Conservation (phyloP, 495 filamentous ascomycete genomes). For the Glutinoglossum americanum region DNA sequence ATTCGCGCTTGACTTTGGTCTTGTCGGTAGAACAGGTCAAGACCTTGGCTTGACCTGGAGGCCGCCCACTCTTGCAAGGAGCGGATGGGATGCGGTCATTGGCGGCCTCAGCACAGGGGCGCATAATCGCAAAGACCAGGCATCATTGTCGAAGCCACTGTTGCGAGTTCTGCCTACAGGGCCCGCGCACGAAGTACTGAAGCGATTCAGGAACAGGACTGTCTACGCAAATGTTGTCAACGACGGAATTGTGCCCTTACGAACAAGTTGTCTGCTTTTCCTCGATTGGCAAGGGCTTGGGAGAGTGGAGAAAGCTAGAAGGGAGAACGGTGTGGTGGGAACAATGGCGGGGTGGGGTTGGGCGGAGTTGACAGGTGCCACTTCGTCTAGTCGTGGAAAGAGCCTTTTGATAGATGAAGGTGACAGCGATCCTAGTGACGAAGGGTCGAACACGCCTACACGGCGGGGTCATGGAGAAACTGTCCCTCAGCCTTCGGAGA, state of each 20-base stretch:
- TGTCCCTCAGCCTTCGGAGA: constrained; percentile 4
- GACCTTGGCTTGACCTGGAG: constrained; percentile 90
- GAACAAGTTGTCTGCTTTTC: constrained; percentile 91
- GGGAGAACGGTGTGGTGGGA: constrained; percentile 79
- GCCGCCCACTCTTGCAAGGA: constrained; percentile 59
- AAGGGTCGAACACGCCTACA: constrained; percentile 6
- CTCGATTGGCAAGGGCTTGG: constrained; percentile 90
- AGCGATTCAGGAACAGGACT: constrained; percentile 76
- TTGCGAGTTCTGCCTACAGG: constrained; percentile 81
- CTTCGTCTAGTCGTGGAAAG: constrained; percentile 17
- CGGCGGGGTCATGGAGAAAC: background rate
- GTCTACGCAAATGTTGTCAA: constrained; percentile 97
- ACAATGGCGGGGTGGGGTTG: constrained; percentile 87
- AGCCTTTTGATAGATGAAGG: constrained; percentile 11
- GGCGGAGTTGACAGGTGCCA: constrained; percentile 79
- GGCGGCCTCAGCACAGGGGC: constrained; percentile 48
- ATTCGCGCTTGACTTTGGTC: constrained; percentile 86
- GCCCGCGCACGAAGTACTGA: constrained; percentile 69
- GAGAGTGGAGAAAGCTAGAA: constrained; percentile 78
- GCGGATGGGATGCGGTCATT: constrained; percentile 73
- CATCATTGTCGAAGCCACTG: constrained; percentile 70
- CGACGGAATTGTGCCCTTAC: constrained; percentile 86
- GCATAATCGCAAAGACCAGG: constrained; percentile 34
- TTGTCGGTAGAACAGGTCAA: constrained; percentile 86
- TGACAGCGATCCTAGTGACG: constrained; percentile 12